These are phyloP conservation scores for Tagetes erecta DNA, from an alignment of 129 eudicot species.

Conservation along the genomic window DNA sequence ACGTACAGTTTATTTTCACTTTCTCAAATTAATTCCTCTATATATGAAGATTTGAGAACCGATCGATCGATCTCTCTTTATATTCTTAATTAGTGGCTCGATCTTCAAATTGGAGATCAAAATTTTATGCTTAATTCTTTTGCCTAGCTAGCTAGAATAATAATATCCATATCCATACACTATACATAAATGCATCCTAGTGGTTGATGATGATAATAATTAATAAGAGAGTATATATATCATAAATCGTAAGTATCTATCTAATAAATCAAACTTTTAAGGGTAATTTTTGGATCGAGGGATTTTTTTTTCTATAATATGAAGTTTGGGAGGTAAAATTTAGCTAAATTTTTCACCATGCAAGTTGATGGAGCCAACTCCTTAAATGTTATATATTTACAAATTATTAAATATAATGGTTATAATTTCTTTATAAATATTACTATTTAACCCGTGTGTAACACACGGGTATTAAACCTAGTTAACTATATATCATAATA, in stretches of 20 bases:
- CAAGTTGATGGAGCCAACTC: too few species aligned
- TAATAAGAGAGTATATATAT: neutral
- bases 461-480: too few species aligned
- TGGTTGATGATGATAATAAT: neutral
- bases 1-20: slow-evolving; percentile 6
- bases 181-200: neutral
- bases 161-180: slow-evolving; percentile 9
- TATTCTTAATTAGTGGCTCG: slow-evolving; percentile 22
- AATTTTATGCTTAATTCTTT: slow-evolving; percentile 7
- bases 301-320: too few species aligned
- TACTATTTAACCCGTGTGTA: too few species aligned
- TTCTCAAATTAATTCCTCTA: neutral
- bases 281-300: too few species aligned
- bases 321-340: too few species aligned
- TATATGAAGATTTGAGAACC: neutral
- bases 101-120: neutral
- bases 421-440: too few species aligned
- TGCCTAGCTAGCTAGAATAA: neutral
- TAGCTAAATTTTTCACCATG: too few species aligned
- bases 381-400: too few species aligned
- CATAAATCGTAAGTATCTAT: neutral
- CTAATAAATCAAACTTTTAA: too few species aligned
- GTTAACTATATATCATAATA: too few species aligned
- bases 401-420: too few species aligned
- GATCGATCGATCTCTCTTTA: neutral